Conservation (phyloP, 495 filamentous ascomycete species). For the Chaetomium fimeti region DNA sequence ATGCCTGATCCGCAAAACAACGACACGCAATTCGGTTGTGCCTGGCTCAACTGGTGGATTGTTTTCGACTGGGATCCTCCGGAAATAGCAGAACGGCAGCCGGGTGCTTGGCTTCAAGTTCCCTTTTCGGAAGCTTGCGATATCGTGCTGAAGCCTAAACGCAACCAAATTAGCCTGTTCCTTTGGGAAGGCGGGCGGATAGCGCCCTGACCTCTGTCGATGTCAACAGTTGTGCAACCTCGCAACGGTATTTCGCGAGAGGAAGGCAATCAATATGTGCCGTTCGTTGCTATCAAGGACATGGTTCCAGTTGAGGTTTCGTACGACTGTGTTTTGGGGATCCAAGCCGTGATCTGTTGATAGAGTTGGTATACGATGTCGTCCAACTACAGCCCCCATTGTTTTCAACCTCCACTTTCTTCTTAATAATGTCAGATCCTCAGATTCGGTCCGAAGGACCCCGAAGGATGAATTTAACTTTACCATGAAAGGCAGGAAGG, state of each 20-base stretch:
- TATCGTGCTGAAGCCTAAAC: not conserved
- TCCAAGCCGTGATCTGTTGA: not conserved
- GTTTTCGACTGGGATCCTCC: too few relatives aligned
- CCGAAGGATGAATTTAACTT: conserved; percentile 5
- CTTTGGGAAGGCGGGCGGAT: not conserved
- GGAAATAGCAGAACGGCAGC: too few relatives aligned
- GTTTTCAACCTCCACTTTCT: not conserved
- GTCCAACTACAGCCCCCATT: too few relatives aligned
- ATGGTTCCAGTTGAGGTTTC: not conserved
- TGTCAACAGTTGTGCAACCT: not conserved
- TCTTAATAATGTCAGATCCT: too few relatives aligned
- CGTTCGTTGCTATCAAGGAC: not conserved
- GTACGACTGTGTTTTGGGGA: not conserved
- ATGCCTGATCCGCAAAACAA: too few relatives aligned
- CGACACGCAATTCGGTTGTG: too few relatives aligned
- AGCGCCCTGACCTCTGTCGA: not conserved
- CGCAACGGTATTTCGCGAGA: not conserved
- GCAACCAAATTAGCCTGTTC: conserved; percentile 3
- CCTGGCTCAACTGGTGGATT: too few relatives aligned
- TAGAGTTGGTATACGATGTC: not conserved
- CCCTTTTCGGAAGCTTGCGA: not conserved
- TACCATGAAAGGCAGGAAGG: conserved; percentile 3
- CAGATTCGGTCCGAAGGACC: not conserved
- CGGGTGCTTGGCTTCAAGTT: not conserved
- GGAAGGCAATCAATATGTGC: conserved; percentile 7